phyloP scores from a whole-genome alignment of 2,329 filamentous ascomycete species.

The Emmonsiellopsis sp. region DNA sequence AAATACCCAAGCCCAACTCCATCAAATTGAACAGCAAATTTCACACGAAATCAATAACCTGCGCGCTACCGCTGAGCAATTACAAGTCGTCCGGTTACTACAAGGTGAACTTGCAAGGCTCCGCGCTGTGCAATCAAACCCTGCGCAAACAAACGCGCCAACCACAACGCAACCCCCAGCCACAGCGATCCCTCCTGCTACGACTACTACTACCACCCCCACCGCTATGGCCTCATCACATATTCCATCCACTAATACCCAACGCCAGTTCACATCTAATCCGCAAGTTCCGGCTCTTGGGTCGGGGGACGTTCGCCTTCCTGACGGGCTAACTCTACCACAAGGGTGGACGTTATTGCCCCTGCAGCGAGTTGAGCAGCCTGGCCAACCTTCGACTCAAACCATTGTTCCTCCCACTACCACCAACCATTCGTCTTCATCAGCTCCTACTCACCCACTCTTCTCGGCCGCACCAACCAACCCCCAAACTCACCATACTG shows the following conservation, averaged over 20 bases:
- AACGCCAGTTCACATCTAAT: slow-evolving; percentile 23
- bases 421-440: background rate
- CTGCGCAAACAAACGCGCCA: slow-evolving; percentile 4
- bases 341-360: slow-evolving; percentile 45
- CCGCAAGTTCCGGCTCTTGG: slow-evolving; percentile 24
- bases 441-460: background rate
- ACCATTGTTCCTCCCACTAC: background rate
- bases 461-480: background rate
- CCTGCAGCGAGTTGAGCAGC: slow-evolving; percentile 26
- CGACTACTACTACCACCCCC: slow-evolving; percentile 3
- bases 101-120: slow-evolving; percentile 60
- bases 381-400: background rate
- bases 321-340: slow-evolving; percentile 43
- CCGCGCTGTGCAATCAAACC: slow-evolving; percentile 40
- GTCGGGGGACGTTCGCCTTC: slow-evolving; percentile 39
- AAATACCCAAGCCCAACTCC: slow-evolving; percentile 50
- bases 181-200: slow-evolving; percentile 2
- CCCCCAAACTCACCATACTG: background rate
- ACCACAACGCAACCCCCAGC: background rate
- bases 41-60: slow-evolving; percentile 57
- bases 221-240: slow-evolving; percentile 8
- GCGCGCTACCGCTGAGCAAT: slow-evolving; percentile 56
- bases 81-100: slow-evolving; percentile 59
- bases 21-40: slow-evolving; percentile 59
- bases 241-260: slow-evolving; percentile 12